Evolutionary conservation across 1,284 basidiomycete species (phyloP).

Genomic region (Malassezia dermatis): DNA sequence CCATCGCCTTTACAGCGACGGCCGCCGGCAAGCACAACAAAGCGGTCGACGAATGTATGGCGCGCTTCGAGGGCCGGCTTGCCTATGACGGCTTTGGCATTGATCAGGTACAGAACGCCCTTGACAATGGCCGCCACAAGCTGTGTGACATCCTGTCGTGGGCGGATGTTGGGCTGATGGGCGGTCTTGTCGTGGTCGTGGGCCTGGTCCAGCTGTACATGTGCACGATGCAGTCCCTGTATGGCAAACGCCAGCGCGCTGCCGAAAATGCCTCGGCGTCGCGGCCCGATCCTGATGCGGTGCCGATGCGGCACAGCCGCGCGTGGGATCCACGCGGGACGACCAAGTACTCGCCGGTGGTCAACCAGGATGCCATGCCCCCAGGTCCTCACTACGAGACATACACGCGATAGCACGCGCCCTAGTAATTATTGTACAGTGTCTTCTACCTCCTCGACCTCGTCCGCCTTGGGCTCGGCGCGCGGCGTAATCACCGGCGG

Average conservation of each 20-base stretch:
- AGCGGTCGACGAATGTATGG: constrained; percentile 23
- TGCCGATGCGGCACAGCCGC: not conserved
- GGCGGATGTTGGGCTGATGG: constrained; percentile 43
- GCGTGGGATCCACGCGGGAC: not conserved
- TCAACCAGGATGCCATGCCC: not conserved
- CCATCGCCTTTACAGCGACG: constrained; percentile 33
- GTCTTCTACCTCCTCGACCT: not conserved
- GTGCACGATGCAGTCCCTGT: constrained; percentile 35
- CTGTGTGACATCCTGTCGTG: constrained; percentile 41
- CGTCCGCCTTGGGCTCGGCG: constrained; percentile 5
- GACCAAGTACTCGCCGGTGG: constrained; percentile 2
- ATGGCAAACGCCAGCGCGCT: constrained; percentile 33
- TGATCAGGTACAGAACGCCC: constrained; percentile 7
- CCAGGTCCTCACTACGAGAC: not conserved
- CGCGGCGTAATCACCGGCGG: constrained; percentile 28
- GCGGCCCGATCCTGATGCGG: not conserved
- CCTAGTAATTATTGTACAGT: constrained; percentile 3
- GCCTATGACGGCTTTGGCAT: constrained; percentile 11
- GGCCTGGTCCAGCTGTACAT: constrained; percentile 46
- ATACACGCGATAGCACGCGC: not conserved
- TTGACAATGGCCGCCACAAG: constrained; percentile 10
- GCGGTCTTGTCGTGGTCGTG: constrained; percentile 32
- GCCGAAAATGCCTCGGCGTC: constrained; percentile 4
- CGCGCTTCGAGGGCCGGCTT: not conserved
- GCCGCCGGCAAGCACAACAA: constrained; percentile 28